phyloP scores from a whole-genome alignment of 768 basidiomycete species.

The Suillus subaureus region DNA sequence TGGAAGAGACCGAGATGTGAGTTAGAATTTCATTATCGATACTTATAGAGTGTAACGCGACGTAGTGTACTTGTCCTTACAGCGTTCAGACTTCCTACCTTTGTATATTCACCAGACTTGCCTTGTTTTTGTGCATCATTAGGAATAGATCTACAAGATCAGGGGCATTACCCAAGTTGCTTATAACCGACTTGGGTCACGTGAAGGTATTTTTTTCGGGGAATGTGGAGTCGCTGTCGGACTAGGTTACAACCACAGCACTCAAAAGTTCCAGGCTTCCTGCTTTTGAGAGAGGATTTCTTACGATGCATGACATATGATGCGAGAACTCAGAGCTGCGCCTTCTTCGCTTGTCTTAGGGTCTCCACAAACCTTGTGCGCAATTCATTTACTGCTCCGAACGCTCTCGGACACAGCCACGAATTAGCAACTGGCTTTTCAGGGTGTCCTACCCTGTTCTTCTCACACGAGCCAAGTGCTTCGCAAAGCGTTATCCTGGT shows the following conservation, averaged over 20 bases:
- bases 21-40: no score
- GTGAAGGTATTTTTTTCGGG: no score
- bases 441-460: not conserved
- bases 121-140: no score
- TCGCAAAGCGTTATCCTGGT: not conserved
- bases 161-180: not conserved
- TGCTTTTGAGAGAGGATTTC: not conserved
- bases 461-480: not conserved
- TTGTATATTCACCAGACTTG: no score
- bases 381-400: not conserved
- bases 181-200: no score
- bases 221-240: no score
- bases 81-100: no score
- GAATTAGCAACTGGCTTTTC: not conserved
- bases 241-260: not conserved
- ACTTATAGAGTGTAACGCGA: no score
- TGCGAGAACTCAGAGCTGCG: not conserved
- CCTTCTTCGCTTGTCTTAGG: not conserved
- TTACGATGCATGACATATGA: not conserved
- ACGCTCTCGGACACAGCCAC: not conserved
- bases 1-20: no score
- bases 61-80: no score
- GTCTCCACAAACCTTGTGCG: not conserved
- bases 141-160: not conserved
- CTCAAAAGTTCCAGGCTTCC: not conserved